These are phyloP conservation scores for Diaporthe citri DNA, from an alignment of 2,329 filamentous ascomycete species.

Conservation along the genomic window DNA sequence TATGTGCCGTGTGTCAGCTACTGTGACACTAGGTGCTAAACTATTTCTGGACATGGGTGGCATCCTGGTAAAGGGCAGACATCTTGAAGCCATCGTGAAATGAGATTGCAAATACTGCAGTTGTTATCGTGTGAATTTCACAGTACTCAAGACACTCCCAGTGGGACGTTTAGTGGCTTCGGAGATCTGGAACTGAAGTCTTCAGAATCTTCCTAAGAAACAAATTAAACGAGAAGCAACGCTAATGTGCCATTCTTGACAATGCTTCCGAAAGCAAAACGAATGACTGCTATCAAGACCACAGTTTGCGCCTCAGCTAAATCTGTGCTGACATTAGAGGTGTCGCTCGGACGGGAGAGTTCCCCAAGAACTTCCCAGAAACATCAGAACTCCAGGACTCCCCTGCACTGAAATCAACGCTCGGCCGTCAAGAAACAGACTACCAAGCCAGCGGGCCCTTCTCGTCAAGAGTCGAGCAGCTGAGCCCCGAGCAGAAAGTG, in stretches of 20 bases:
- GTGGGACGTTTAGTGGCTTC: no score
- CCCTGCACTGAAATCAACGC: slow-evolving; percentile 3
- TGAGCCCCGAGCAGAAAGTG: slow-evolving; percentile 27
- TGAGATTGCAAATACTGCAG: neutral
- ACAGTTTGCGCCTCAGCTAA: neutral
- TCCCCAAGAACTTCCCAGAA: neutral
- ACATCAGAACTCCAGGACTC: neutral
- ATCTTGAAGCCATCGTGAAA: neutral
- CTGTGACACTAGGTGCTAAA: neutral
- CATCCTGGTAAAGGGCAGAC: no score
- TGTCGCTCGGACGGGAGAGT: neutral
- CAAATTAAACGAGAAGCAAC: neutral
- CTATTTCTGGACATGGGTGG: neutral
- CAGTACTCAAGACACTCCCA: no score
- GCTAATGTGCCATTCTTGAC: slow-evolving; percentile 18
- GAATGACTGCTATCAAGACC: slow-evolving; percentile 1
- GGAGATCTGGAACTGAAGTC: neutral
- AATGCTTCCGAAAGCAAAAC: slow-evolving; percentile 8
- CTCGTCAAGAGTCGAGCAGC: slow-evolving; percentile 32
- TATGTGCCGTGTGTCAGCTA: neutral
- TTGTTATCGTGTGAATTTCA: neutral
- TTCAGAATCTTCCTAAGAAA: neutral
- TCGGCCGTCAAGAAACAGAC: neutral
- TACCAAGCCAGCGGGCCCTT: slow-evolving; percentile 30
- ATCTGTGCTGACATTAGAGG: neutral